phyloP scores from a whole-genome alignment of 805 yeast species.

The Candida golubevii region DNA sequence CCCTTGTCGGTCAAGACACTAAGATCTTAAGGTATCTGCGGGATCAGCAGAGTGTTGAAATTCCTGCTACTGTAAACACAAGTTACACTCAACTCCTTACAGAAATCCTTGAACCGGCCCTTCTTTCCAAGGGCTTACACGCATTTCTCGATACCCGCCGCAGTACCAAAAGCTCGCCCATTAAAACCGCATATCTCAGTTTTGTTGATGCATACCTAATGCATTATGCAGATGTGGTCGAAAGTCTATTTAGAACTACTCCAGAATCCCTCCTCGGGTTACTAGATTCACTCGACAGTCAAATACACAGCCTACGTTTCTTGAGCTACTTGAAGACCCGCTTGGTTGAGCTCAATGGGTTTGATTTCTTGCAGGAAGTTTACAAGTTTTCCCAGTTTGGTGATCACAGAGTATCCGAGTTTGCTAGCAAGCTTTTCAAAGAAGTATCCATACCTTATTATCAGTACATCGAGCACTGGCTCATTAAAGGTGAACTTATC shows the following conservation, averaged over 20 bases:
- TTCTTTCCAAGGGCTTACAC: conserved; percentile 52
- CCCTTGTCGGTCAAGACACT: conserved; percentile 61
- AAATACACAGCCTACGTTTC: conserved; percentile 55
- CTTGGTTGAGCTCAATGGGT: conserved; percentile 35
- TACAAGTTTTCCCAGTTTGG: conserved; percentile 56
- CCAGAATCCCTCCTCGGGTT: conserved; percentile 33
- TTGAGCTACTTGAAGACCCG: conserved; percentile 41
- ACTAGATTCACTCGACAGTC: conserved; percentile 42
- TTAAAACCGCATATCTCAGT: conserved; percentile 58
- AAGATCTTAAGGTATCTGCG: conserved; percentile 45
- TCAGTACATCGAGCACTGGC: conserved; percentile 61
- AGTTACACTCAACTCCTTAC: conserved; percentile 55
- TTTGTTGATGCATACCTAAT: conserved; percentile 39
- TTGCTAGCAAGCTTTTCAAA: conserved; percentile 43
- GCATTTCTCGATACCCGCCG: conserved; percentile 23
- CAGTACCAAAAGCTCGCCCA: conserved; percentile 41
- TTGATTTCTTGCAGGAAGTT: conserved; percentile 52
- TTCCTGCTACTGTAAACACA: conserved; percentile 53
- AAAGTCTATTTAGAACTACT: conserved; percentile 26
- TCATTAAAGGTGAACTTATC: conserved; percentile 58
- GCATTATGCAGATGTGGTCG: conserved; percentile 33
- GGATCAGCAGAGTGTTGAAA: conserved; percentile 24
- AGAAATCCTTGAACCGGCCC: conserved; percentile 64
- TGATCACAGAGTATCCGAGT: conserved; percentile 45
- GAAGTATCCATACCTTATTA: conserved; percentile 56